These are phyloP conservation scores for Syzygium syzygioides DNA, from an alignment of 441 rosid genomes.

Conservation along the genomic window DNA sequence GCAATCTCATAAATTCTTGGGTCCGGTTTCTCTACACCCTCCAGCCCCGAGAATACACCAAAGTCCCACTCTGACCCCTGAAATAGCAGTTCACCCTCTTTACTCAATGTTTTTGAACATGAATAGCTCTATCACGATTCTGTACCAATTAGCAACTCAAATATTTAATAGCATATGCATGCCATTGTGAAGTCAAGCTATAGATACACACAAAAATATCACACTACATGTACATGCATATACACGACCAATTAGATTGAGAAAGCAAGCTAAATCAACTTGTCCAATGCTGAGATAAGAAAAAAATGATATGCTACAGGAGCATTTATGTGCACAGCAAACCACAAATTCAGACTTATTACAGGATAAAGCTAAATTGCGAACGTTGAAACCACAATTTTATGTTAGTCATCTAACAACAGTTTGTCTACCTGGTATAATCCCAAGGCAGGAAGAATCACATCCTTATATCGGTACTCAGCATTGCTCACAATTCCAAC, in stretches of 20 bases:
- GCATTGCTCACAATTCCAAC: constrained; percentile 89
- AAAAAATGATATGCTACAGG: not conserved
- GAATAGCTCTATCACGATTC: not conserved
- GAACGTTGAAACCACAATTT: not conserved
- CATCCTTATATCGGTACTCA: constrained; percentile 82
- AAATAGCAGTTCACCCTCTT: not conserved
- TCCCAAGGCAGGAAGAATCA: constrained; percentile 88
- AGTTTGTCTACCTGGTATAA: constrained; percentile 51
- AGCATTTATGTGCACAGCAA: not conserved
- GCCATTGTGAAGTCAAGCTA: not conserved
- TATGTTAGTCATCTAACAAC: not conserved
- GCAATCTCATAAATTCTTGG: constrained; percentile 73
- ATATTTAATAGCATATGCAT: not conserved
- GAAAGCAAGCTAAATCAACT: not conserved
- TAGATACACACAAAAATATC: not conserved
- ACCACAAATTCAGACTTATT: not conserved
- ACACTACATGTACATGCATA: not conserved
- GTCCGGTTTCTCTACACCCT: constrained; percentile 93
- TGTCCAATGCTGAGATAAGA: not conserved
- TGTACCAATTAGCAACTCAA: not conserved
- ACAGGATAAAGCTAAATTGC: not conserved
- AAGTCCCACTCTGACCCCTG: constrained; percentile 95
- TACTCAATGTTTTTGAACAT: not conserved
- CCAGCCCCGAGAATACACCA: constrained; percentile 96
- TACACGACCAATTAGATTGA: not conserved